phyloP scores from a whole-genome alignment of 345 rosid species.

The Psidium friedrichsthalianum region DNA sequence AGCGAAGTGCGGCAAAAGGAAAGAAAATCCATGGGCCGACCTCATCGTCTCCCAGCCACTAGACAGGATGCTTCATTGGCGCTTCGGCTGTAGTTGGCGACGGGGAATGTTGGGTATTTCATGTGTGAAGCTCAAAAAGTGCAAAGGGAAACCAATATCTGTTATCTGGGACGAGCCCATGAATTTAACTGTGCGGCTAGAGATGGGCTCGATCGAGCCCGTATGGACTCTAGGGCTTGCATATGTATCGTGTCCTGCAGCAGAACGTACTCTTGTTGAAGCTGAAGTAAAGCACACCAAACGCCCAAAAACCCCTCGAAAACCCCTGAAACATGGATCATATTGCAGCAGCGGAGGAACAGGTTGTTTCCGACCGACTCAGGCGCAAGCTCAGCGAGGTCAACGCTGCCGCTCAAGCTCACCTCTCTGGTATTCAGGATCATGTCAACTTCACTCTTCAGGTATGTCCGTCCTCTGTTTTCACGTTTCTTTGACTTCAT shows the following conservation, averaged over 20 bases:
- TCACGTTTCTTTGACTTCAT: background rate
- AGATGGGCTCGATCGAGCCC: background rate
- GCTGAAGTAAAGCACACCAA: background rate
- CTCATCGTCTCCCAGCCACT: background rate
- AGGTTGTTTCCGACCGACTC: constrained; percentile 53
- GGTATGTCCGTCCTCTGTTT: constrained; percentile 18
- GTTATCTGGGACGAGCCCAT: background rate
- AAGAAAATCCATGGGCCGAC: too few species aligned
- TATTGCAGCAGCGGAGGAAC: constrained; percentile 31
- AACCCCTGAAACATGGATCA: constrained; percentile 36
- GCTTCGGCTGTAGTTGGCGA: background rate
- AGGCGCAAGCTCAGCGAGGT: constrained; percentile 59
- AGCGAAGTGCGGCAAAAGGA: too few species aligned
- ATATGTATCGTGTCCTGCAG: background rate
- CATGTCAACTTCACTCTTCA: constrained; percentile 91
- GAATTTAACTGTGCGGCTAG: background rate
- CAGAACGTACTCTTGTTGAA: background rate
- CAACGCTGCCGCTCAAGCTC: constrained; percentile 54
- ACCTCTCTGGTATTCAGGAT: constrained; percentile 68
- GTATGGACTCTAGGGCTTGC: background rate
- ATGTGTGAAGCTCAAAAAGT: background rate
- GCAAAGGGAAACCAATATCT: too few species aligned
- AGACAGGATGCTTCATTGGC: background rate
- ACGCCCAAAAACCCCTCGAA: background rate
- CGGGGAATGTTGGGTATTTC: background rate